These are phyloP conservation scores for Pseudomonodictys pantanalensis DNA, from an alignment of 495 filamentous ascomycete species.

Conservation along the genomic window DNA sequence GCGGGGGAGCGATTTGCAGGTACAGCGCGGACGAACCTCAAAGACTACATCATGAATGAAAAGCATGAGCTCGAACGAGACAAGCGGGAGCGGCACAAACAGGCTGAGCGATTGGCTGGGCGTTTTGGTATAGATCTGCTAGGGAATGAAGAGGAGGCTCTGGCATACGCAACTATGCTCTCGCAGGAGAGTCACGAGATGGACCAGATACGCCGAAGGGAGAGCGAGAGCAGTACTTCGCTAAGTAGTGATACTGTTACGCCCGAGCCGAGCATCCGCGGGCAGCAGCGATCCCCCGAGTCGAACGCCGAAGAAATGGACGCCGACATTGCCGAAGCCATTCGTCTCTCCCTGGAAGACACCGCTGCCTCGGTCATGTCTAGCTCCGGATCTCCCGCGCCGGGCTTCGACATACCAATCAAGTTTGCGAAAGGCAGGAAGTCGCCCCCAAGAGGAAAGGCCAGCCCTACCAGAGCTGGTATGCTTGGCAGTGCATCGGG, in stretches of 20 bases:
- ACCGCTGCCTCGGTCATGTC: constrained; percentile 12
- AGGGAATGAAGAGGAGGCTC: constrained; percentile 76
- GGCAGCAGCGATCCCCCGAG: not conserved
- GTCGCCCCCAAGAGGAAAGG: constrained; percentile 22
- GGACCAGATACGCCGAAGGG: constrained; percentile 59
- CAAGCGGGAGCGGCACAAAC: constrained; percentile 56
- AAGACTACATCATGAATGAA: constrained; percentile 81
- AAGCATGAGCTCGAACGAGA: constrained; percentile 77
- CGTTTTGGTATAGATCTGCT: constrained; percentile 80
- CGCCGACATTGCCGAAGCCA: constrained; percentile 75
- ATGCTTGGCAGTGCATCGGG: constrained; percentile 13
- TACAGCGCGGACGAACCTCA: constrained; percentile 60
- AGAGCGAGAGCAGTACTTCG: constrained; percentile 43
- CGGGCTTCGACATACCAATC: constrained; percentile 40
- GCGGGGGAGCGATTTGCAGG: constrained; percentile 55
- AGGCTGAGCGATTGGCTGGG: constrained; percentile 63
- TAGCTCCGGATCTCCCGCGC: constrained; percentile 5
- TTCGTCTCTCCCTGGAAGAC: constrained; percentile 71
- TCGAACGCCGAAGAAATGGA: constrained; percentile 61
- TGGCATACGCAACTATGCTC: constrained; percentile 84
- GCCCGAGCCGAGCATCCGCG: constrained; percentile 16
- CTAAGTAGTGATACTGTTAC: constrained; percentile 39
- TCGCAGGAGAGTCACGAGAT: constrained; percentile 70
- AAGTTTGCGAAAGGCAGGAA: constrained; percentile 39
- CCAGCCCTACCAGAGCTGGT: constrained; percentile 13